Base-by-base conservation (phyloP, 2,329 filamentous ascomycete genomes). In the Neonectria coccinea region DNA sequence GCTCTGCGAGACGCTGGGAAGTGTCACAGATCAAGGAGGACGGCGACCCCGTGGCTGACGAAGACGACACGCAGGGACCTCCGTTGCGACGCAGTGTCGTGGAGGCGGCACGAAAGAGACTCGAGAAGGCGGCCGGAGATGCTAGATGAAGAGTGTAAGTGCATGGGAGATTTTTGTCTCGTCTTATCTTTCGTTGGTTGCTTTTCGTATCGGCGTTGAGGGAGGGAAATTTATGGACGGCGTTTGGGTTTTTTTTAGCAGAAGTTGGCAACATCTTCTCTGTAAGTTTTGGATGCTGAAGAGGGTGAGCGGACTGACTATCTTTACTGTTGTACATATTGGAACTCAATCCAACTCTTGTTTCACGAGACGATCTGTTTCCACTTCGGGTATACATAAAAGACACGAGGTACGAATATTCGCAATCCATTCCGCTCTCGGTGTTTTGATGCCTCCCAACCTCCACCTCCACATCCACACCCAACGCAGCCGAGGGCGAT, bases 1-100 rank as follows among this genome's bases (percentile, higher is more conserved):
- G 82, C n/a, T 85, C 83, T 27, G 86, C 86, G 69, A 83, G 79
- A 64, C 83, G 79, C 59, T 88, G 84, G 82, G 81, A 83, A 41
- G 79, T 88, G 2, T 76, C 83, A 2, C 78, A 80, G 0, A 75
- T 82, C 1, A 72, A 75, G 7, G 66, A 60, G 0, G 69, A 66
- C 0, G 68, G 47, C 29, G 64, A 62, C 12, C 48, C 27, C 7
- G 50, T 50, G 25, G 31, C 31, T 5, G 55, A 53, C 33, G 69
- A 69, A 22, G 64, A 47, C 16, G 58, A 47, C 6, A 52, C 59
- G 42, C 44, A 67, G 11, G 65, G 67, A 2, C 59, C 59, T 4
- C 64, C 67, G 11, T 5, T 73, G 39, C 59, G 59, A 52, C 69
- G 52, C 50, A 74, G 73, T 42, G 70, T 73, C 54, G 69, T 72